A percentile compares a stretch with the other conserved stretches of the same genome.
phyloP scores from a whole-genome alignment of 257 asterid species.

The Mitragyna speciosa region DNA sequence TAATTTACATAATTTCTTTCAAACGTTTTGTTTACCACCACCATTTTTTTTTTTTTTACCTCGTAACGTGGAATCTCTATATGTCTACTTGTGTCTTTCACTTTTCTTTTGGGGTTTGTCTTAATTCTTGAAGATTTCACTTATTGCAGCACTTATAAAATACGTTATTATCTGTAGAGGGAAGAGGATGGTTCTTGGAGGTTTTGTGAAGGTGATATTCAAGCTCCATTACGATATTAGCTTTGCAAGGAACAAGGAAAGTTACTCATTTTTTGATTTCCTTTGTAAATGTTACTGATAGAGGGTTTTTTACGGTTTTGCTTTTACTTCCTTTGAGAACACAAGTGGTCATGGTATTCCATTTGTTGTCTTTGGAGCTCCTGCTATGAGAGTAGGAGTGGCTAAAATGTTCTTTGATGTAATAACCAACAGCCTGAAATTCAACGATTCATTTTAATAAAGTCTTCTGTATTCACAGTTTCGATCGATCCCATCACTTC shows the following conservation, averaged over 20 bases:
- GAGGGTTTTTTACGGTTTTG: neutral
- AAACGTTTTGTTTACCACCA: too few species aligned
- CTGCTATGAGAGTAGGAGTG: neutral
- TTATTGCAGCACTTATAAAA: constrained; percentile 80
- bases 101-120: neutral
- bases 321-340: neutral
- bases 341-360: neutral
- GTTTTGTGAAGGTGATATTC: constrained; percentile 70
- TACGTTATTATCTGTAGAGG: constrained; percentile 75
- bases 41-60: too few species aligned
- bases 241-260: constrained; percentile 13
- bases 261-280: constrained; percentile 5
- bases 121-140: neutral
- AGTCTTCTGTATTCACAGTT: too few species aligned
- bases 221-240: constrained; percentile 40
- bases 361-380: neutral
- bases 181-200: constrained; percentile 86
- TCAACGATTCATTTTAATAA: too few species aligned
- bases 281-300: constrained; percentile 15
- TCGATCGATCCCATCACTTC: too few species aligned
- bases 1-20: too few species aligned
- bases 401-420: neutral
- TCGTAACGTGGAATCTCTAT: too few species aligned
- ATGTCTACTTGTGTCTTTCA: too few species aligned
- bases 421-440: neutral